Conservation (phyloP, 2,329 filamentous ascomycete species). For the Arthrinium puccinioides region DNA sequence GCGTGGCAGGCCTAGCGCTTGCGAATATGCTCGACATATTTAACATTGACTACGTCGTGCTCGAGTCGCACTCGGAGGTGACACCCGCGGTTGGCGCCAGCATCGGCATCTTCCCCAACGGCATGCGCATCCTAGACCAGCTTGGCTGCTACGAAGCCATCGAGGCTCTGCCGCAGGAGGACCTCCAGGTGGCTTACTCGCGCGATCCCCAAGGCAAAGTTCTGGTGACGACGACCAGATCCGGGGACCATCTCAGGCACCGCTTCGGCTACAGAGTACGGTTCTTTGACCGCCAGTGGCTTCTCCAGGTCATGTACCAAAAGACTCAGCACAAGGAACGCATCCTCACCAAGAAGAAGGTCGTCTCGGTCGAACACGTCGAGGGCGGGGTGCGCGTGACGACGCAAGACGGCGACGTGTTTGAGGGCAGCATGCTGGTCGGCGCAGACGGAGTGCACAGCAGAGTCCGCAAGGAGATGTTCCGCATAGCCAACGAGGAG, state of each 20-base stretch:
- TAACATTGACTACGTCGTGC: slow-evolving; percentile 38
- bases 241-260: no score
- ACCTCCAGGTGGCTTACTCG: no score
- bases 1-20: slow-evolving; percentile 38
- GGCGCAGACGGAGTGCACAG: slow-evolving; percentile 35
- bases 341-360: slow-evolving; percentile 19
- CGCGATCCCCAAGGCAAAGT: no score
- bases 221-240: no score
- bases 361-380: slow-evolving; percentile 17
- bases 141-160: slow-evolving; percentile 29
- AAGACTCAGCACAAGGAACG: slow-evolving; percentile 24
- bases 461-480: slow-evolving; percentile 19
- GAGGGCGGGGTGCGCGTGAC: slow-evolving; percentile 19
- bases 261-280: slow-evolving; percentile 23
- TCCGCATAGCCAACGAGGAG: slow-evolving; percentile 9
- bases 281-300: slow-evolving; percentile 28
- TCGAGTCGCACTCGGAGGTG: slow-evolving; percentile 34
- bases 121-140: slow-evolving; percentile 40
- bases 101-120: slow-evolving; percentile 36
- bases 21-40: slow-evolving; percentile 36
- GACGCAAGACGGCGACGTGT: slow-evolving; percentile 20
- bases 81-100: slow-evolving; percentile 38
- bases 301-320: slow-evolving; percentile 26
- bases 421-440: slow-evolving; percentile 26
- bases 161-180: no score